A percentile compares a stretch with the other conserved stretches of the same genome.
These are phyloP conservation scores for Dactylonectria estremocensis DNA, from an alignment of 2,329 filamentous ascomycete species.

Conservation along the genomic window DNA sequence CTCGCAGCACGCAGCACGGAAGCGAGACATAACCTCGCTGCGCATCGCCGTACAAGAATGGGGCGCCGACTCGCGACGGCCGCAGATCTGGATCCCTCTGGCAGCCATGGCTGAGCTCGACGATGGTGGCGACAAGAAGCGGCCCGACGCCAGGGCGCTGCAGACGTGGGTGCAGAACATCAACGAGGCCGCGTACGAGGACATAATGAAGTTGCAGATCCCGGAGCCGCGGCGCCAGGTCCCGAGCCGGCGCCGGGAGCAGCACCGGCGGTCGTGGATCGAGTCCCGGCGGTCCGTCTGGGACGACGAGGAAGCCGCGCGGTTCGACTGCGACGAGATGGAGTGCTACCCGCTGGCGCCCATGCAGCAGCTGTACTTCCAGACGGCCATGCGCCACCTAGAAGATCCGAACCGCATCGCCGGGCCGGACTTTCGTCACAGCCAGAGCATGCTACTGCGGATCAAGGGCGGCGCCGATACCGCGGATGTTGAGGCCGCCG, in stretches of 20 bases:
- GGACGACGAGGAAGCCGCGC: slow-evolving; percentile 48
- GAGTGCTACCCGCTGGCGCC: slow-evolving; percentile 64
- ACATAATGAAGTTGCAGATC: slow-evolving; percentile 62
- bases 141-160: slow-evolving; percentile 60
- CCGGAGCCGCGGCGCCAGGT: slow-evolving; percentile 52
- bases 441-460: slow-evolving; percentile 65
- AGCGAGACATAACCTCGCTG: slow-evolving; percentile 59
- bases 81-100: slow-evolving; percentile 65
- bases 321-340: slow-evolving; percentile 46
- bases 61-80: slow-evolving; percentile 52
- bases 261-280: slow-evolving; percentile 31
- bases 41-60: slow-evolving; percentile 58
- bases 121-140: slow-evolving; percentile 44
- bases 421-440: slow-evolving; percentile 63
- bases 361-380: slow-evolving; percentile 69
- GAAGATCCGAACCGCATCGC: slow-evolving; percentile 47
- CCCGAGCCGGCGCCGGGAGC: slow-evolving; percentile 7
- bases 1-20: slow-evolving; percentile 58
- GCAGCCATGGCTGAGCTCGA: slow-evolving; percentile 62
- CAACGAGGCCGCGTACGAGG: slow-evolving; percentile 62
- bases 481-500: slow-evolving; percentile 63
- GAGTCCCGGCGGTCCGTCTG: slow-evolving; percentile 43
- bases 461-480: slow-evolving; percentile 59
- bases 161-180: slow-evolving; percentile 70
- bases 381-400: slow-evolving; percentile 60